phyloP scores from a whole-genome alignment of 73 alveolate species.

The Tetrahymena elliotti region DNA sequence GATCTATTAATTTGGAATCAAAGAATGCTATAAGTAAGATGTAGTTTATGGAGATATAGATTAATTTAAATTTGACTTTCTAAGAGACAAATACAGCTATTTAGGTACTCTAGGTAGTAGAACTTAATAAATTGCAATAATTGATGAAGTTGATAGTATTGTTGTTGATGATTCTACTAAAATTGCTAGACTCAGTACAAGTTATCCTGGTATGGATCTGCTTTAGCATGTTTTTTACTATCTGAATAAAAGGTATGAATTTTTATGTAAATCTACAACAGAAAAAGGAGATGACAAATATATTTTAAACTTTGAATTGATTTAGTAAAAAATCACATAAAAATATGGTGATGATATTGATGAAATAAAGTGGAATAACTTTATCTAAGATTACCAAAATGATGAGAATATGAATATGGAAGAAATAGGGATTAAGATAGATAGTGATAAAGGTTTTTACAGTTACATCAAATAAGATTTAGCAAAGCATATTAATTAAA shows the following conservation, averaged over 20 bases:
- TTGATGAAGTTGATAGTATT: constrained; percentile 16
- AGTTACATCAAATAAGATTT: no score
- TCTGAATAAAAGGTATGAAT: neutral
- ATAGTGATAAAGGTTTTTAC: no score
- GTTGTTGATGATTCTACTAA: constrained; percentile 5
- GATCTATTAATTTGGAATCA: constrained; percentile 3
- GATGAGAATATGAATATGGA: no score
- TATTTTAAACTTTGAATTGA: neutral
- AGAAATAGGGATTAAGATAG: no score
- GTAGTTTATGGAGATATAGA: neutral
- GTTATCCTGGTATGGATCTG: neutral
- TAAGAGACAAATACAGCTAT: constrained; percentile 9
- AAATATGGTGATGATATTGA: no score
- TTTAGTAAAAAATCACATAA: no score
- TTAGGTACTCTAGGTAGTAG: constrained; percentile 2
- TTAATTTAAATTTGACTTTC: constrained; percentile 2
- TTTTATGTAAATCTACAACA: neutral
- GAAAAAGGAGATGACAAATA: neutral
- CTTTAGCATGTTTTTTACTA: neutral
- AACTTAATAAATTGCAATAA: neutral
- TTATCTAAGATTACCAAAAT: no score
- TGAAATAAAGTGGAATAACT: no score
- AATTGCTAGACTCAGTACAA: constrained; percentile 7
- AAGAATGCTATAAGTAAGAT: constrained; percentile 43
- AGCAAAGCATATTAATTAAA: no score